A percentile compares a stretch with the other conserved stretches of the same genome.
phyloP scores from a whole-genome alignment of 1,284 basidiomycete genomes.

The Mycena citricolor region DNA sequence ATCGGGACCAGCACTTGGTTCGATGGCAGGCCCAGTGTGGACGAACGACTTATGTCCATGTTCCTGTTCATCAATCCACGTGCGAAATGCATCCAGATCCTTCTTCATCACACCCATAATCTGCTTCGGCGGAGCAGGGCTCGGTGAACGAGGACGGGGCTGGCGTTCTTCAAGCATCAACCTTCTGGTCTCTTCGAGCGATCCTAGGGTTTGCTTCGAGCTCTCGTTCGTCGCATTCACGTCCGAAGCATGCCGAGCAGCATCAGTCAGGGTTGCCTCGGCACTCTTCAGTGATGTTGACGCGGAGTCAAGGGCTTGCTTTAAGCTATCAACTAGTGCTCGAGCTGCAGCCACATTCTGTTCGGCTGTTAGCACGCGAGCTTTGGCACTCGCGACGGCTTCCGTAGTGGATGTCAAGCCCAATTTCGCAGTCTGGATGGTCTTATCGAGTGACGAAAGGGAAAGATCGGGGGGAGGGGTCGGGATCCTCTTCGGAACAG shows the following conservation, averaged over 20 bases:
- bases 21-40: too few relatives aligned
- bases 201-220: conserved; percentile 16
- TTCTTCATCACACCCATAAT: conserved; percentile 24
- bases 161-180: conserved; percentile 18
- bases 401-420: too few relatives aligned
- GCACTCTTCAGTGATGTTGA: conserved; percentile 24
- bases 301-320: conserved; percentile 25
- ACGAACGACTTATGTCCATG: too few relatives aligned
- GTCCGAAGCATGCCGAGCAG: conserved; percentile 23
- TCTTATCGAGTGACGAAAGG: conserved; percentile 8
- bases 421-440: conserved; percentile 2
- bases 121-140: conserved; percentile 13
- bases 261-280: conserved; percentile 23
- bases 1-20: too few relatives aligned
- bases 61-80: conserved; percentile 29
- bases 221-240: conserved; percentile 17
- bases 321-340: conserved; percentile 10
- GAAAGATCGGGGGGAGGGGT: conserved; percentile 11
- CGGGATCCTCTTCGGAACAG: conserved; percentile 3
- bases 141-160: conserved; percentile 7
- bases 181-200: conserved; percentile 16
- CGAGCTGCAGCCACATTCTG: conserved; percentile 24
- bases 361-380: conserved; percentile 22
- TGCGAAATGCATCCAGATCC: conserved; percentile 25
- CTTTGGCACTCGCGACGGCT: conserved; percentile 23